Evolutionary conservation across 2,329 filamentous ascomycete species (phyloP).

Genomic region (Penicillium expansum): DNA sequence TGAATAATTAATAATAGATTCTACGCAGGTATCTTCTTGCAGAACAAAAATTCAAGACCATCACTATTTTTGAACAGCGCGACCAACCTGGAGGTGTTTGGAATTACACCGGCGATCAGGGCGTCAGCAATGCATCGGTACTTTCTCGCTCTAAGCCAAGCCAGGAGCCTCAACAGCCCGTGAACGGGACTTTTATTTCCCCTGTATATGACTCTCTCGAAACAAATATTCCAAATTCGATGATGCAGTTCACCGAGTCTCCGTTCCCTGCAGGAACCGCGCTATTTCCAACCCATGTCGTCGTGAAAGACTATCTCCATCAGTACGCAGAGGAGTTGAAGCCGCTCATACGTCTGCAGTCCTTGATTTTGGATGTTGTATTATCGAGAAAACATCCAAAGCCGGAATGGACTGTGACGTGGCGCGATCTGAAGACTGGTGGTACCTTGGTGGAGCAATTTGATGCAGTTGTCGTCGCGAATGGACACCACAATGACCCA

Average conservation of each 20-base stretch:
- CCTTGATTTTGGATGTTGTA: slow-evolving; percentile 2
- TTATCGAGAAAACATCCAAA: not conserved
- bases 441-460: not conserved
- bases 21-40: slow-evolving; percentile 7
- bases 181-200: slow-evolving; percentile 6
- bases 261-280: slow-evolving; percentile 1
- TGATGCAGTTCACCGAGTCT: slow-evolving; percentile 12
- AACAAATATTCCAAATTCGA: slow-evolving; percentile 11
- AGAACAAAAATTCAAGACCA: slow-evolving; percentile 1
- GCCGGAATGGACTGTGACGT: slow-evolving; percentile 7
- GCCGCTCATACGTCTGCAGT: slow-evolving; percentile 1
- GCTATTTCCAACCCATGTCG: slow-evolving; percentile 6
- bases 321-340: slow-evolving; percentile 9
- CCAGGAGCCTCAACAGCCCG: not conserved
- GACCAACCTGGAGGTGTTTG: slow-evolving; percentile 7
- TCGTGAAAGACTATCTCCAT: slow-evolving; percentile 11
- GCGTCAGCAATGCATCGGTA: not conserved
- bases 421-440: slow-evolving; percentile 1
- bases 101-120: slow-evolving; percentile 12
- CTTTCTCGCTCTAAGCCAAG: slow-evolving; percentile 1
- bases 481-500: slow-evolving; percentile 14
- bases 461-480: slow-evolving; percentile 11
- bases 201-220: slow-evolving; percentile 12
- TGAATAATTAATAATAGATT: not conserved
- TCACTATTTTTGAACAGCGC: slow-evolving; percentile 11